Conservation (phyloP, 495 filamentous ascomycete genomes). For the Trichoderma orchidacearum region DNA sequence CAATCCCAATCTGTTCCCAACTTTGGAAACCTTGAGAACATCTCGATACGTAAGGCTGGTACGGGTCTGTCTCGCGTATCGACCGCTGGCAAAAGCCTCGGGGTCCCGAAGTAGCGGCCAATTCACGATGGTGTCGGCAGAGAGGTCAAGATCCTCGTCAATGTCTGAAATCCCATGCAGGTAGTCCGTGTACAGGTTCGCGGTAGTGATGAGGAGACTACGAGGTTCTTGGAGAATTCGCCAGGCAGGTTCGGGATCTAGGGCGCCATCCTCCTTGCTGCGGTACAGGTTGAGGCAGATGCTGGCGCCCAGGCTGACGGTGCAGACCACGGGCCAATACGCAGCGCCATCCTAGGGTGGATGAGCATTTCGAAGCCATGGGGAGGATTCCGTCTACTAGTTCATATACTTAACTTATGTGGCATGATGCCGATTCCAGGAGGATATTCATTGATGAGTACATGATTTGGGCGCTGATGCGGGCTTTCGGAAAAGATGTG, state of each 20-base stretch:
- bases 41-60: slow-evolving; percentile 88
- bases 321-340: slow-evolving; percentile 79
- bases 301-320: slow-evolving; percentile 66
- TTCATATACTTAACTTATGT: slow-evolving; percentile 44
- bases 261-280: slow-evolving; percentile 40
- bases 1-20: slow-evolving; percentile 53
- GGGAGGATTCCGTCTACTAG: slow-evolving; percentile 7
- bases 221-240: slow-evolving; percentile 79
- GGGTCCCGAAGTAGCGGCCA: slow-evolving; percentile 63
- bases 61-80: slow-evolving; percentile 49
- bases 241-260: slow-evolving; percentile 35
- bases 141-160: slow-evolving; percentile 43
- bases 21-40: slow-evolving; percentile 71
- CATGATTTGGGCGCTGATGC: slow-evolving; percentile 73
- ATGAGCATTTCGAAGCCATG: slow-evolving; percentile 2
- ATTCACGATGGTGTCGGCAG: slow-evolving; percentile 56
- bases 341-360: slow-evolving; percentile 53
- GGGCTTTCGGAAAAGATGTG: slow-evolving; percentile 57
- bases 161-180: slow-evolving; percentile 65
- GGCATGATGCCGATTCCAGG: slow-evolving; percentile 90
- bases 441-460: slow-evolving; percentile 83
- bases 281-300: slow-evolving; percentile 69
- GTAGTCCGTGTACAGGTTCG: slow-evolving; percentile 53
- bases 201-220: slow-evolving; percentile 63
- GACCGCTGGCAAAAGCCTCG: slow-evolving; percentile 40